These are phyloP conservation scores for Arthroderma uncinatum DNA, from an alignment of 2,329 filamentous ascomycete genomes.

Conservation along the genomic window DNA sequence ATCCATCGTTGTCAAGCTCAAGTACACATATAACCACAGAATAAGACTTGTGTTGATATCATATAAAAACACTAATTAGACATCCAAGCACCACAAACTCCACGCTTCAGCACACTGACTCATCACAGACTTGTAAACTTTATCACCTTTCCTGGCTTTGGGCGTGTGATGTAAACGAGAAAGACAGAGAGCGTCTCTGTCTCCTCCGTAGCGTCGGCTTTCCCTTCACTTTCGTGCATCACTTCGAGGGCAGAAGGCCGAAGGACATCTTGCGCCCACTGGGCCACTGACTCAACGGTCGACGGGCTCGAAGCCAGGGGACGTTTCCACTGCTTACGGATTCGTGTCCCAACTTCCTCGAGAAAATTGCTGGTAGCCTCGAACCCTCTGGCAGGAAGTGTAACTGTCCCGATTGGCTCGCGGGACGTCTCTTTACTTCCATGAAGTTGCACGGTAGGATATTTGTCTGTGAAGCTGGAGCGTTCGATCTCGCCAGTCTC, in stretches of 20 bases:
- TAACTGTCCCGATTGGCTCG: conserved; percentile 11
- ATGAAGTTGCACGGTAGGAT: conserved; percentile 5
- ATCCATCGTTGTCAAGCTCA: no score
- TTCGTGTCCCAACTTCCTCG: conserved; percentile 10
- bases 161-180: conserved; percentile 9
- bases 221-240: conserved; percentile 9
- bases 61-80: no score
- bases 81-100: no score
- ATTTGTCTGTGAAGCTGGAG: conserved; percentile 5
- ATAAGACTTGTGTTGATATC: no score
- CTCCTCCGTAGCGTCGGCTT: conserved; percentile 7
- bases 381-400: conserved; percentile 9
- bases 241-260: conserved; percentile 10
- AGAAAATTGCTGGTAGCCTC: conserved; percentile 5
- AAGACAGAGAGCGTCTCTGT: conserved; percentile 9
- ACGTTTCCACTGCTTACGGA: conserved; percentile 9
- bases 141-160: conserved; percentile 5
- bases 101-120: background rate
- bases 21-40: no score
- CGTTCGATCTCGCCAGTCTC: conserved; percentile 13
- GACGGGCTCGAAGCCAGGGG: conserved; percentile 8
- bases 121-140: background rate
- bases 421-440: conserved; percentile 11
- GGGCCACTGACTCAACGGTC: background rate
- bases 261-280: conserved; percentile 9